A percentile compares a stretch with the other conserved stretches of the same genome.
Conservation (phyloP, 1,139 yeast genomes). For the Lodderomyces orthopsilosis region DNA sequence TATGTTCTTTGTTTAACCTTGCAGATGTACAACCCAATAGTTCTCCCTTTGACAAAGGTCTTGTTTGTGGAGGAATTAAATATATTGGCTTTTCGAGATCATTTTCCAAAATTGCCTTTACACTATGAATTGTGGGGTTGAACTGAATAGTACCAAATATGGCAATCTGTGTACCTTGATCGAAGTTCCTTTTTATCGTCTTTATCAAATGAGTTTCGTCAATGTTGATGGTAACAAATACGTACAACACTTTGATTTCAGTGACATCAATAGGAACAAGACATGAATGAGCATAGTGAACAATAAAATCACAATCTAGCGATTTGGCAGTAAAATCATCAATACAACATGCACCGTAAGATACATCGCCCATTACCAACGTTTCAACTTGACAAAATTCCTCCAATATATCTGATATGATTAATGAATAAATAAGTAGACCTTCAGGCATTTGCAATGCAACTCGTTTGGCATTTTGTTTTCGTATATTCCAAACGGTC, state of each 20-base stretch:
- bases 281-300: slow-evolving; percentile 97
- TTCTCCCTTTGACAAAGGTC: slow-evolving; percentile 93
- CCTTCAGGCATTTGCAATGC: slow-evolving; percentile 99
- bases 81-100: slow-evolving; percentile 53
- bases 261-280: slow-evolving; percentile 94
- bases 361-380: slow-evolving; percentile 96
- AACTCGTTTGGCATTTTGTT: slow-evolving; percentile 67
- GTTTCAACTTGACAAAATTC: slow-evolving; percentile 88
- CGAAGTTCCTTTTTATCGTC: slow-evolving; percentile 72
- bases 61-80: slow-evolving; percentile 83
- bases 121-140: slow-evolving; percentile 87
- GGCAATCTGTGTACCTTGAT: slow-evolving; percentile 61
- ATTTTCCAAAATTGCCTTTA: slow-evolving; percentile 56
- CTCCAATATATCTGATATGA: slow-evolving; percentile 85
- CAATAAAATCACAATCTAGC: slow-evolving; percentile 87
- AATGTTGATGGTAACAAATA: slow-evolving; percentile 91
- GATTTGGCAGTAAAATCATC: slow-evolving; percentile 95
- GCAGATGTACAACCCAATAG: slow-evolving; percentile 96
- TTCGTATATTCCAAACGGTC: slow-evolving; percentile 88
- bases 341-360: slow-evolving; percentile 98
- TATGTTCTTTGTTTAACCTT: slow-evolving; percentile 57
- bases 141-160: slow-evolving; percentile 95
- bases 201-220: slow-evolving; percentile 79
- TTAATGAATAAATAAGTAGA: slow-evolving; percentile 76
- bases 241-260: slow-evolving; percentile 81